These are phyloP conservation scores for Erythrophleum fordii DNA, from an alignment of 306 rosid species.

Conservation along the genomic window DNA sequence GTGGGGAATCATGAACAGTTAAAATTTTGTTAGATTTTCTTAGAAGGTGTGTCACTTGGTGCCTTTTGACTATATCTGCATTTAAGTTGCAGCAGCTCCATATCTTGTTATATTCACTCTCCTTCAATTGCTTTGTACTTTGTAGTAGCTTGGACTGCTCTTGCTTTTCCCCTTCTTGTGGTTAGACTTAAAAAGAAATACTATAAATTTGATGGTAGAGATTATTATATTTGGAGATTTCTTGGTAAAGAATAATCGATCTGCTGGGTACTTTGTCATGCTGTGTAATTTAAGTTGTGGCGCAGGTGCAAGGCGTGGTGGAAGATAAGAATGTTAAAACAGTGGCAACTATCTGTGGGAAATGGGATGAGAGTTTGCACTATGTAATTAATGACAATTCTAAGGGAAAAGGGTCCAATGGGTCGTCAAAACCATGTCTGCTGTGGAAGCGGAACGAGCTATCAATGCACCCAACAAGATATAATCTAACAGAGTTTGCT, in stretches of 20 bases:
- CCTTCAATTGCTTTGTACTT: neutral
- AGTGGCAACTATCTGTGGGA: constrained; percentile 61
- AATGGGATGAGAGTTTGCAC: constrained; percentile 80
- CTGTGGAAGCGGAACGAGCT: constrained; percentile 69
- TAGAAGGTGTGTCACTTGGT: neutral
- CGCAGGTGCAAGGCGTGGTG: constrained; percentile 70
- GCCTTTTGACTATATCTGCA: neutral
- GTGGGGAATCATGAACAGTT: neutral
- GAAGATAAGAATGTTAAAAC: constrained; percentile 70
- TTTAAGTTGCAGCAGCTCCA: neutral
- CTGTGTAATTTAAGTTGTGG: constrained; percentile 29
- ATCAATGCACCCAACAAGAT: constrained; percentile 56
- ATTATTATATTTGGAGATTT: no score
- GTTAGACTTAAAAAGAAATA: neutral
- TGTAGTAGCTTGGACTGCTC: neutral
- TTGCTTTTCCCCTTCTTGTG: neutral
- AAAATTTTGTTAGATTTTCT: neutral
- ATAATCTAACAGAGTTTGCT: constrained; percentile 72
- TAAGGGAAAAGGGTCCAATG: constrained; percentile 56
- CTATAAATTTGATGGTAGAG: neutral
- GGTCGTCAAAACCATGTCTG: constrained; percentile 51
- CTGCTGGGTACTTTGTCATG: constrained; percentile 10
- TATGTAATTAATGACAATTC: constrained; percentile 54
- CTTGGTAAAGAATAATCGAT: neutral
- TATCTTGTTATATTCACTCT: neutral